Evolutionary conservation across 768 basidiomycete genomes (phyloP).

Genomic region (Podaxis carcinomalis): DNA sequence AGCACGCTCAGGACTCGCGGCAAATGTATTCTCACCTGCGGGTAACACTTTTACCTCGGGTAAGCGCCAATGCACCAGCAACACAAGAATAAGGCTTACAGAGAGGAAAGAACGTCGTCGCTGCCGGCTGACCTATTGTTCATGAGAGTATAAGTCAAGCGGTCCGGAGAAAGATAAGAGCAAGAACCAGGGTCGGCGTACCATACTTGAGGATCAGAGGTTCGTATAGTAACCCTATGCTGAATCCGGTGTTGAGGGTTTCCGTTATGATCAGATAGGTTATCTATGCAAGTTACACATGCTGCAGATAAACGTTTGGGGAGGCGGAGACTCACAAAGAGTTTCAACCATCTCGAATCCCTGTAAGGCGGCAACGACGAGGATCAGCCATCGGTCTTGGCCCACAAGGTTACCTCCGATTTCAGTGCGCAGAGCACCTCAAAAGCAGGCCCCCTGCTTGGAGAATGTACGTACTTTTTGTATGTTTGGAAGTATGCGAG

Average conservation of each 20-base stretch:
- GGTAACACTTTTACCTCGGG: constrained; percentile 22
- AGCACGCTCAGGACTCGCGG: too few relatives aligned
- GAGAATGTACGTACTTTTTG: constrained; percentile 20
- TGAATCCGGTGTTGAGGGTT: constrained; percentile 29
- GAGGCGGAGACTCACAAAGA: constrained; percentile 22
- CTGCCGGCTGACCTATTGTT: constrained; percentile 15
- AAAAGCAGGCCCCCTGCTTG: too few relatives aligned
- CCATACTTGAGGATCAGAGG: constrained; percentile 35
- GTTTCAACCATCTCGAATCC: constrained; percentile 28
- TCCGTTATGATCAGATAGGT: constrained; percentile 31
- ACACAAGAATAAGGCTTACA: constrained; percentile 16
- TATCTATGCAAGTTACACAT: constrained; percentile 16
- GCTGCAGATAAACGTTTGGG: not conserved
- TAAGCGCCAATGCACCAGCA: not conserved
- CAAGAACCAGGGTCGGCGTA: constrained; percentile 10
- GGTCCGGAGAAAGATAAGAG: not conserved
- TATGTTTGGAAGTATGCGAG: constrained; percentile 33
- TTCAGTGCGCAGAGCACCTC: too few relatives aligned
- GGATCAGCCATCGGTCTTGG: too few relatives aligned
- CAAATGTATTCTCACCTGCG: constrained; percentile 18
- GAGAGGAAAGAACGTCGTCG: constrained; percentile 23
- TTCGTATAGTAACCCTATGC: constrained; percentile 34
- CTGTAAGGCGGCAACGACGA: constrained; percentile 12
- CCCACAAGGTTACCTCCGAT: not conserved
- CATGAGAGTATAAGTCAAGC: not conserved